These are phyloP conservation scores for Epichloe gansuensis DNA, from an alignment of 2,329 filamentous ascomycete genomes.

Conservation along the genomic window DNA sequence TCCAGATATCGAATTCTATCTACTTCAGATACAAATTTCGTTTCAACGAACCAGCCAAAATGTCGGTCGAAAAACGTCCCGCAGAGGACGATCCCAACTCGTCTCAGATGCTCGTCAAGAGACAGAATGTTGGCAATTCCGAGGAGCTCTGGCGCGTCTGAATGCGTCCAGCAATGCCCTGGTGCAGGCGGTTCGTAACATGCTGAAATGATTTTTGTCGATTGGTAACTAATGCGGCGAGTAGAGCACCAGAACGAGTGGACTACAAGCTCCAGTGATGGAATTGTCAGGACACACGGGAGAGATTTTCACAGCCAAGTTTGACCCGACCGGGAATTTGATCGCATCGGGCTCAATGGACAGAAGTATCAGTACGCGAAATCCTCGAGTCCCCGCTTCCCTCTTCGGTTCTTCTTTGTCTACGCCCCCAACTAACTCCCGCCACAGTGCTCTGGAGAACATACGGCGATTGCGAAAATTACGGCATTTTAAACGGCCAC, in stretches of 20 bases:
- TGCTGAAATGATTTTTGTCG: neutral
- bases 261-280: constrained; percentile 84
- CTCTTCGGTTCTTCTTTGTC: no score
- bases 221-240: neutral
- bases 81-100: constrained; percentile 73
- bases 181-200: constrained; percentile 35
- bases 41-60: constrained; percentile 26
- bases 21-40: neutral
- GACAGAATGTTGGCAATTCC: constrained; percentile 56
- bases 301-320: constrained; percentile 83
- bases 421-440: neutral
- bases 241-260: constrained; percentile 68
- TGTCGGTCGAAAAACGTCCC: constrained; percentile 87
- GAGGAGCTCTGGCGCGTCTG: constrained; percentile 35
- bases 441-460: constrained; percentile 78
- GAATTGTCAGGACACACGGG: constrained; percentile 73
- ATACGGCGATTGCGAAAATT: constrained; percentile 88
- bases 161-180: constrained; percentile 38
- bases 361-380: constrained; percentile 61
- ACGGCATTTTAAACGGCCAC: constrained; percentile 78
- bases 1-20: neutral
- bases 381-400: neutral
- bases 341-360: constrained; percentile 97
- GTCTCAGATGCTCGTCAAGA: constrained; percentile 75
- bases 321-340: constrained; percentile 75